Conservation (phyloP, 306 rosid genomes). For the Begonia masoniana region DNA sequence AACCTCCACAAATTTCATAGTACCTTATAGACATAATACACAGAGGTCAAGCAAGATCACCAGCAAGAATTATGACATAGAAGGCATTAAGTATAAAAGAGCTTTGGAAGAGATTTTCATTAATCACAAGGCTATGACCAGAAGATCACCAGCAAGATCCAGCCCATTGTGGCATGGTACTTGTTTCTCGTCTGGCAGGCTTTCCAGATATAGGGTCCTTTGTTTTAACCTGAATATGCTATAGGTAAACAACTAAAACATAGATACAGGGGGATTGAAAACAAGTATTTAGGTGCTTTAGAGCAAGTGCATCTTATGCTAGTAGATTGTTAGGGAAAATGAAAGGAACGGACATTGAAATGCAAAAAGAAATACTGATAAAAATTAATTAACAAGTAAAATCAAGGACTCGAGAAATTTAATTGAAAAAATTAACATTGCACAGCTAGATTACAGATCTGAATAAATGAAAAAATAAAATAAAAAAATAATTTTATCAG, state of each 20-base stretch:
- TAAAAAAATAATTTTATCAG: no score
- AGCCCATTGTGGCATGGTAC: constrained; percentile 99
- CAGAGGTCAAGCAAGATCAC: no score
- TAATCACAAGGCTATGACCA: constrained; percentile 11
- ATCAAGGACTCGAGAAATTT: not conserved
- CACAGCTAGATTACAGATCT: not conserved
- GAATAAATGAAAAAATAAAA: no score
- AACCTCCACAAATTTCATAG: not conserved
- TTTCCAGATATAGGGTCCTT: constrained; percentile 63
- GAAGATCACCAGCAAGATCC: constrained; percentile 91
- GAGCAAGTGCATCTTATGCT: not conserved
- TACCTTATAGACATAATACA: not conserved
- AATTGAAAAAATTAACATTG: not conserved
- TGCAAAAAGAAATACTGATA: no score
- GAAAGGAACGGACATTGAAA: no score
- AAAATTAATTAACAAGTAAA: no score
- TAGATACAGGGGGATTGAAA: not conserved
- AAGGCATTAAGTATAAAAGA: no score
- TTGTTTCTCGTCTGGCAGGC: constrained; percentile 81
- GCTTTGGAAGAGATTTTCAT: not conserved
- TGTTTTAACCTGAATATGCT: constrained; percentile 44
- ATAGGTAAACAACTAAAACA: constrained; percentile 1
- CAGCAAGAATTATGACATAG: no score
- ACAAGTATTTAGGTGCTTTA: not conserved
- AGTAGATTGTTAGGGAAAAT: not conserved